Base-by-base conservation (phyloP, 2,329 filamentous ascomycete genomes). In the Verticillium dahliae region DNA sequence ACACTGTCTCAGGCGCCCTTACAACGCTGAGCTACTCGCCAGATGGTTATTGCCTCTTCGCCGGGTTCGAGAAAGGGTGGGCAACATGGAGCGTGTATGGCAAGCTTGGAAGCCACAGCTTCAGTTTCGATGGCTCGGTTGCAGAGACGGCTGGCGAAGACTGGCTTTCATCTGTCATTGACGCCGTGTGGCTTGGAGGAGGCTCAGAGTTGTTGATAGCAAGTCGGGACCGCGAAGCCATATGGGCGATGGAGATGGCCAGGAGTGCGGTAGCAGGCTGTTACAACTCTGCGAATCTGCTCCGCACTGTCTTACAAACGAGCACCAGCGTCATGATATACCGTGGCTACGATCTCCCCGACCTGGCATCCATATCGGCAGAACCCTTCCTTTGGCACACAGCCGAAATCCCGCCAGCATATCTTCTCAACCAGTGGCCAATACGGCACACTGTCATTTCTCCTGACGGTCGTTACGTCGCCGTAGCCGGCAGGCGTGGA, bases 11-110 rank as follows among this genome's bases (percentile, higher is more conserved):
- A 1, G 95, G 95, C 0, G 74, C 77, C 13, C 77, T 97, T 59
- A 92, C 85, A 2, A 90, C 87, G 35, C 75, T 99, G 66, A 86
- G 78, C 63, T 99, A 97, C 77, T 97, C 95, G 1, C 92, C 94
- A 0, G 95, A 99, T 73, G 95, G 95, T 18, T 97, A 98, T 73
- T 97, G 93, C 72, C 82, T 99, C 9, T 97, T 99, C 74, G 92
- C 90, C 54, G 95, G 94, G 1, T 98, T 94, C 70, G 89, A 95
- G 69, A 87, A 89, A 62, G 96, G 95, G 0, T 99, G 95, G 95
- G 90, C 91, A 4, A 94, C 88, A 56, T 99, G 94, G 94, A 98
- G 94, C 72, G 95, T 98, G 41, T 99, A 96, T 74, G 95, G 95
- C 38, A 97, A 97, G 74, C 84, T 89, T 2, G 89, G 92, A 14